Evolutionary conservation across 2,329 filamentous ascomycete species (phyloP), one percentile per base, ranked within the genome.

Genomic region (Ophiostoma pallidulum): DNA sequence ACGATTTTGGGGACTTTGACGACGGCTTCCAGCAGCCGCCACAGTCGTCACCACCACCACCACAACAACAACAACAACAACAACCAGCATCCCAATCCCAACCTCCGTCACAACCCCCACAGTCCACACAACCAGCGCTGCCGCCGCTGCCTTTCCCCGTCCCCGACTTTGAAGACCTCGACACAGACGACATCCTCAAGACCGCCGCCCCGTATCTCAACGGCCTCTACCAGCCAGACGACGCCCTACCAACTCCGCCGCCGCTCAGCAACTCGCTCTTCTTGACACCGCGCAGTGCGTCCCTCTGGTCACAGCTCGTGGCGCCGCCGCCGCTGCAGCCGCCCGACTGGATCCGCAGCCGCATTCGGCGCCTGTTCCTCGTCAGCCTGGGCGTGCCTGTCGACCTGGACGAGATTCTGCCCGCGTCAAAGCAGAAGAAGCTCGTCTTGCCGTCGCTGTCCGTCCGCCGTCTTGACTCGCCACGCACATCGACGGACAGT

Each of bases 361-460:
- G 90, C 44, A 98, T 95, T 57, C 82, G 92, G 45, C 86, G 92
- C 24, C 78, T 98, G 22, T 98, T 98, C 63, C 80, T 98, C 36
- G 90, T 98, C 46, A 96, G 90, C 1, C 78, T 98, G 0, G 92
- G 92, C 16, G 92, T 98, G 0, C 92, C 92, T 2, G 88, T 98
- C 38, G 92, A 98, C 59, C 75, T 98, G 0, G 92, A 98, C 65
- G 92, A 98, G 68, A 97, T 98, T 47, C 77, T 98, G 8, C 92
- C 92, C 0, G 90, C 91, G 0, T 94, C 87, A 12, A 97, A 97
- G 66, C 92, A 98, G 64, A 97, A 97, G 75, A 97, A 97, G 63
- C 81, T 98, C 16, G 77, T 98, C 4, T 75, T 98, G 2, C 92
- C 92, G 0, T 95, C 90, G 6, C 82, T 92, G 16, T 57, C 61